These are phyloP conservation scores for Sclerotinia borealis DNA, from an alignment of 2,329 filamentous ascomycete genomes.

Conservation along the genomic window DNA sequence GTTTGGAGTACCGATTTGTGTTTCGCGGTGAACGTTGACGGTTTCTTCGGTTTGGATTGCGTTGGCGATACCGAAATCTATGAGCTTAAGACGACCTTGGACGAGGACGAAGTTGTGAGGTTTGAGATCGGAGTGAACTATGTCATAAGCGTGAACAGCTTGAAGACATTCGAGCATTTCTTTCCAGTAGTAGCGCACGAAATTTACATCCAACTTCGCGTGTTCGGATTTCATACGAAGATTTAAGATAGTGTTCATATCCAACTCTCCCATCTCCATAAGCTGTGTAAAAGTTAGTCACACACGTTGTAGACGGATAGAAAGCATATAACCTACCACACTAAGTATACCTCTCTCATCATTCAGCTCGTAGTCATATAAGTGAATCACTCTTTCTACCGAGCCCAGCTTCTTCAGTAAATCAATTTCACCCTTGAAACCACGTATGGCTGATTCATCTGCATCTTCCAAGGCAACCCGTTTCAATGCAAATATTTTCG, in stretches of 20 bases:
- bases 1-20: slow-evolving; percentile 91
- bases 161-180: slow-evolving; percentile 97
- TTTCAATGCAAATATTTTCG: slow-evolving; percentile 91
- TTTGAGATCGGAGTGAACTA: slow-evolving; percentile 95
- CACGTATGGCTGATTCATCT: slow-evolving; percentile 74
- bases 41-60: slow-evolving; percentile 94
- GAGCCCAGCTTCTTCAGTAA: slow-evolving; percentile 74
- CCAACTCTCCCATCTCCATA: slow-evolving; percentile 95
- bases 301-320: neutral
- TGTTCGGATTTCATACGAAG: slow-evolving; percentile 66
- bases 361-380: slow-evolving; percentile 92
- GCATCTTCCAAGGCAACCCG: slow-evolving; percentile 85
- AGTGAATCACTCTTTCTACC: slow-evolving; percentile 82
- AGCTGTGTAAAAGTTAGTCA: slow-evolving; percentile 46
- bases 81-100: slow-evolving; percentile 84
- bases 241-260: slow-evolving; percentile 80
- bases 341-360: slow-evolving; percentile 83
- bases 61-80: slow-evolving; percentile 97
- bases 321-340: slow-evolving; percentile 51
- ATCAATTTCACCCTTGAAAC: slow-evolving; percentile 94
- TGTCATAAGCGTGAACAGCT: slow-evolving; percentile 81
- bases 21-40: slow-evolving; percentile 93
- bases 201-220: slow-evolving; percentile 75
- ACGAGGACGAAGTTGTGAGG: slow-evolving; percentile 96
- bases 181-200: slow-evolving; percentile 97